These are phyloP conservation scores for Globisporangium lucens DNA, from an alignment of 352 stramenopile species.

Conservation along the genomic window DNA sequence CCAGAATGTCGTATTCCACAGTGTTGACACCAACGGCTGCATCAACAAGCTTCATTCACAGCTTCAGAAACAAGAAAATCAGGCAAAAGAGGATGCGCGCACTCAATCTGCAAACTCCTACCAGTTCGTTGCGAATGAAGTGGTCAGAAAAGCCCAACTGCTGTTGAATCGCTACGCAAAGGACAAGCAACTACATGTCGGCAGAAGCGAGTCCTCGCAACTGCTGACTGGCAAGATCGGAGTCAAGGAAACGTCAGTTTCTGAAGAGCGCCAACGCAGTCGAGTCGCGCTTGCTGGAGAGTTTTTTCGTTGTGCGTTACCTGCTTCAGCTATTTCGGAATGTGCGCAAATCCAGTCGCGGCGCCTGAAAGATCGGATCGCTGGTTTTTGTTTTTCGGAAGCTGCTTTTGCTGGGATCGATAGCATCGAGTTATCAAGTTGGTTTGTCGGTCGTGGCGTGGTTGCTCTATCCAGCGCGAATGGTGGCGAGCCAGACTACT, in stretches of 20 bases:
- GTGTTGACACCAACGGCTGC: constrained; percentile 30
- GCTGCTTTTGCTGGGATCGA: constrained; percentile 20
- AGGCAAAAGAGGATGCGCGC: not conserved
- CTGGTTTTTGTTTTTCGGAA: constrained; percentile 30
- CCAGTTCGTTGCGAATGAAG: constrained; percentile 27
- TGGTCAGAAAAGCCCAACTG: constrained; percentile 30
- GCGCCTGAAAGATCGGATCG: constrained; percentile 34
- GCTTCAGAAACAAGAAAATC: constrained; percentile 21
- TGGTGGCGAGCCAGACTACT: constrained; percentile 14
- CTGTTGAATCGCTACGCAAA: constrained; percentile 26
- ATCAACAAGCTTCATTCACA: constrained; percentile 36
- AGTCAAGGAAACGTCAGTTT: not conserved
- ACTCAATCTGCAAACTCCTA: constrained; percentile 22
- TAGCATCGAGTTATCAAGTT: constrained; percentile 24
- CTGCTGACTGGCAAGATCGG: not conserved
- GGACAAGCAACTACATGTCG: not conserved
- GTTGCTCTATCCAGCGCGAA: constrained; percentile 26
- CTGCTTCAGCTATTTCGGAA: constrained; percentile 24
- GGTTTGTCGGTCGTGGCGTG: constrained; percentile 36
- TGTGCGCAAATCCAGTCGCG: constrained; percentile 28
- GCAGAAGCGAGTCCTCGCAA: not conserved
- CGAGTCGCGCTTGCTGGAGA: constrained; percentile 19
- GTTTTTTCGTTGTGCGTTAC: constrained; percentile 29
- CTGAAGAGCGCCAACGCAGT: not conserved
- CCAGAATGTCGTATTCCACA: constrained; percentile 37